Evolutionary conservation across 169 alveolate species (phyloP).

Genomic region (Plasmodium ovale): DNA sequence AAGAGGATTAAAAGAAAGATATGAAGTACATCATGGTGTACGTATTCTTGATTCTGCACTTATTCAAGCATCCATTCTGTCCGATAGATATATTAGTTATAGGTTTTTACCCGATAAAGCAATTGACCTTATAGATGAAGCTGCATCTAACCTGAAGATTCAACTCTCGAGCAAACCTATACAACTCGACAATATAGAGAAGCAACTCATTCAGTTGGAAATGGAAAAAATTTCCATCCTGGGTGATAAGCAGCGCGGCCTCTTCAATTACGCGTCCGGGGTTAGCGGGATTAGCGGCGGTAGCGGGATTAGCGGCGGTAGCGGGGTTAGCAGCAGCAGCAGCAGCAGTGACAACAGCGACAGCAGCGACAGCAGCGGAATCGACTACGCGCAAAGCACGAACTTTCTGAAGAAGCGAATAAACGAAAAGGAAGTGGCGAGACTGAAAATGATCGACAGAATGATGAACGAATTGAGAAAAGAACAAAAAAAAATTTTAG

Average conservation of each 20-base stretch:
- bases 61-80: constrained; percentile 90
- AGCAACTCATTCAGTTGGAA: constrained; percentile 87
- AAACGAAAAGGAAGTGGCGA: constrained; percentile 58
- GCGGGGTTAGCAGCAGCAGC: constrained; percentile 8
- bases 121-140: constrained; percentile 90
- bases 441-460: constrained; percentile 78
- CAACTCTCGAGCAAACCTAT: constrained; percentile 89
- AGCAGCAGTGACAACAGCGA: background rate
- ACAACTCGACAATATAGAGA: constrained; percentile 87
- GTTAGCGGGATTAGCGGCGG: constrained; percentile 29
- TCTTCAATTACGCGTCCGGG: constrained; percentile 5
- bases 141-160: constrained; percentile 89
- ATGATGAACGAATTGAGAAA: constrained; percentile 72
- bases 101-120: constrained; percentile 91
- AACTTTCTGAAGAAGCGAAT: constrained; percentile 36
- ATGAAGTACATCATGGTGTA: constrained; percentile 92
- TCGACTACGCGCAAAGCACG: constrained; percentile 19
- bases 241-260: constrained; percentile 69
- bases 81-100: constrained; percentile 85
- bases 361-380: constrained; percentile 2
- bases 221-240: constrained; percentile 88
- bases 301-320: constrained; percentile 31
- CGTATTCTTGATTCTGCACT: constrained; percentile 90
- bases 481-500: constrained; percentile 79
- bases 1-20: constrained; percentile 90